phyloP scores from a whole-genome alignment of 441 rosid genomes.

The Pelargonium australe region DNA sequence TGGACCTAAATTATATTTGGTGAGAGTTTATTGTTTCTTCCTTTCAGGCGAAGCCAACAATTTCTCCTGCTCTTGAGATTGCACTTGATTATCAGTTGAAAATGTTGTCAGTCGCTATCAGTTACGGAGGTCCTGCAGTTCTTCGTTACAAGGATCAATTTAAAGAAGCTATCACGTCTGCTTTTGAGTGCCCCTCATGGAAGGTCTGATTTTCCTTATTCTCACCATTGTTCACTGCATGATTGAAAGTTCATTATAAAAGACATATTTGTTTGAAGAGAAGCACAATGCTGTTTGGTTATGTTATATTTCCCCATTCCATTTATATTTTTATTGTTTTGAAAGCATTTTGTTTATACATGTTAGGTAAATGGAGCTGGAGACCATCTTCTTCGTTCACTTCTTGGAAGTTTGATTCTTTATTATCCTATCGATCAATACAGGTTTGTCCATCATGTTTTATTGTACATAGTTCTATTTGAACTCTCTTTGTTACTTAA shows the following conservation, averaged over 20 bases:
- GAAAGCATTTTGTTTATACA: slow-evolving; percentile 12
- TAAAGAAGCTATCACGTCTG: slow-evolving; percentile 68
- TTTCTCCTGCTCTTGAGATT: slow-evolving; percentile 96
- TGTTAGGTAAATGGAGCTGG: slow-evolving; percentile 93
- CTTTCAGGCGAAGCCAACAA: slow-evolving; percentile 60
- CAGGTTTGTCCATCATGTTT: slow-evolving; percentile 47
- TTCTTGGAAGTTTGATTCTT: slow-evolving; percentile 81
- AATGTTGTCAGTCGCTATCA: slow-evolving; percentile 82
- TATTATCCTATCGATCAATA: slow-evolving; percentile 92
- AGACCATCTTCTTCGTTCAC: slow-evolving; percentile 88
- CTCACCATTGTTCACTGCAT: slow-evolving; percentile 17
- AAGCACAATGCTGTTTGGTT: slow-evolving; percentile 4
- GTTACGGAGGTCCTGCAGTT: slow-evolving; percentile 83
- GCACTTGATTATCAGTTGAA: slow-evolving; percentile 93
- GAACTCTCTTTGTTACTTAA: slow-evolving; percentile 11
- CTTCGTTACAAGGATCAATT: slow-evolving; percentile 68
- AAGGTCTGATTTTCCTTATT: slow-evolving; percentile 51
- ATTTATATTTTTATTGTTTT: slow-evolving; percentile 6
- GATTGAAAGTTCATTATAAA: slow-evolving; percentile 8
- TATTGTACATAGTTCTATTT: slow-evolving; percentile 13
- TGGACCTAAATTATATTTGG: slow-evolving; percentile 20
- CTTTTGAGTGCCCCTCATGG: slow-evolving; percentile 97
- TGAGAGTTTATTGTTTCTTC: slow-evolving; percentile 21
- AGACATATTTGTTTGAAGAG: neutral
- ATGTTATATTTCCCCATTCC: neutral